phyloP scores from a whole-genome alignment of 176 grass and related monocot genomes.

The Pontederia crassipes region DNA sequence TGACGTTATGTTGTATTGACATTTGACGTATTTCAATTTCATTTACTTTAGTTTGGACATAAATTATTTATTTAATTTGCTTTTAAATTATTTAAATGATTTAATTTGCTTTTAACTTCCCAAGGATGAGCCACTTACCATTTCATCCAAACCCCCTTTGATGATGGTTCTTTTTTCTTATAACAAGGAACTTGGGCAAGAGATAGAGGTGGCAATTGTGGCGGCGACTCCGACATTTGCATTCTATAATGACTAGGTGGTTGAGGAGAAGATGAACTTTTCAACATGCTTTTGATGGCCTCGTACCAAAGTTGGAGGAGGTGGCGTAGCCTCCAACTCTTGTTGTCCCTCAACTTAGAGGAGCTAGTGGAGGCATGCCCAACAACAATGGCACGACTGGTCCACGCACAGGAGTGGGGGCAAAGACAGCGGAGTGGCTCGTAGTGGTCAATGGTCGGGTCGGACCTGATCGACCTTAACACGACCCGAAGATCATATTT shows the following conservation, averaged over 20 bases:
- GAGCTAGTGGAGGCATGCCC: conserved; percentile 44
- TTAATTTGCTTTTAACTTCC: no score
- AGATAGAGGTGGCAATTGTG: conserved; percentile 7
- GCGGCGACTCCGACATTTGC: conserved; percentile 11
- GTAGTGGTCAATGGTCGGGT: no score
- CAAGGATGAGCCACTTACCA: no score
- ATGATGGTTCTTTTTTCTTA: conserved; percentile 7
- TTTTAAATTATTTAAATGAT: no score
- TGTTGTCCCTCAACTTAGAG: conserved; percentile 35
- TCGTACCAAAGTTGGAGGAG: neutral
- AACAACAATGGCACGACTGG: conserved; percentile 38
- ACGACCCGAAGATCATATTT: no score
- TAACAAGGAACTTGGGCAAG: neutral
- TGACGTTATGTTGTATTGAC: no score
- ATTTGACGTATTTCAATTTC: no score
- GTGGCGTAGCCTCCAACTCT: conserved; percentile 45
- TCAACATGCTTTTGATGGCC: conserved; percentile 26
- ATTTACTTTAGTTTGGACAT: no score
- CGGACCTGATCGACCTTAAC: no score
- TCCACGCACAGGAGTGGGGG: conserved; percentile 39
- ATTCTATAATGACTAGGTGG: neutral
- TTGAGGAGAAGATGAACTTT: neutral
- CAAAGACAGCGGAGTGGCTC: conserved; percentile 13
- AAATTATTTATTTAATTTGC: no score
- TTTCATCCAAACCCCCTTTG: no score